Conservation (phyloP, 2,329 filamentous ascomycete species). For the Phialemoniopsis sp. region DNA sequence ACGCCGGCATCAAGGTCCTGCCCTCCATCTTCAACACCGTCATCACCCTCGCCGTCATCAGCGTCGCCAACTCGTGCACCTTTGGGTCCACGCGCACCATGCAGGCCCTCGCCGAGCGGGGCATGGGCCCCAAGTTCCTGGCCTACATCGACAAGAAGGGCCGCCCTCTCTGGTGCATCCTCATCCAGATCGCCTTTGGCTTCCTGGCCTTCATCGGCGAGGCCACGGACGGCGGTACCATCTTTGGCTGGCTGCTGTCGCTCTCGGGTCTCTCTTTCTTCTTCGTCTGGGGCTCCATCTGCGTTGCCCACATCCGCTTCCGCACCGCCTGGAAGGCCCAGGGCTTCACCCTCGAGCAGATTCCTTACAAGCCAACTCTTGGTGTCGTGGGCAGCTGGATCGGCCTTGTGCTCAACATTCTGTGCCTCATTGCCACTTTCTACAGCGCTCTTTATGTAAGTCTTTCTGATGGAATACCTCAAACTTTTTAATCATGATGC, state of each 20-base stretch:
- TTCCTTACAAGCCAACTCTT: constrained; percentile 40
- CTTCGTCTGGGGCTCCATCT: constrained; percentile 72
- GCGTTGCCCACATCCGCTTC: constrained; percentile 62
- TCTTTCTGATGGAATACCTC: neutral
- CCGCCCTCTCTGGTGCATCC: constrained; percentile 52
- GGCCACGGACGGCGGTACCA: constrained; percentile 32
- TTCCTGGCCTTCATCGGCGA: constrained; percentile 54
- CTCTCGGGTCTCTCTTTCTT: constrained; percentile 70
- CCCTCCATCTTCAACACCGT: constrained; percentile 51
- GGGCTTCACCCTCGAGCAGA: constrained; percentile 45
- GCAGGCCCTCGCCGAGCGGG: constrained; percentile 41
- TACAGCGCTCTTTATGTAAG: constrained; percentile 60
- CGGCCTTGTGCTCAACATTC: constrained; percentile 59
- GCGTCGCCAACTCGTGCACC: constrained; percentile 46
- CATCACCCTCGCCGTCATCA: constrained; percentile 46
- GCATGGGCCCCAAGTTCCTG: constrained; percentile 51
- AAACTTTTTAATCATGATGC: neutral
- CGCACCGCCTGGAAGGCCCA: constrained; percentile 56
- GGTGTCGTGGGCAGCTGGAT: constrained; percentile 68
- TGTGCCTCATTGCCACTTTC: constrained; percentile 69
- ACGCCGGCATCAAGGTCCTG: constrained; percentile 43
- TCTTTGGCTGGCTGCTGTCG: constrained; percentile 64
- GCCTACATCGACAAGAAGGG: constrained; percentile 58
- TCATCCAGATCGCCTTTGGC: constrained; percentile 50
- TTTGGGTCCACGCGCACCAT: constrained; percentile 47